phyloP scores from a whole-genome alignment of 257 asterid species.

The Solanum pinnatisectum region DNA sequence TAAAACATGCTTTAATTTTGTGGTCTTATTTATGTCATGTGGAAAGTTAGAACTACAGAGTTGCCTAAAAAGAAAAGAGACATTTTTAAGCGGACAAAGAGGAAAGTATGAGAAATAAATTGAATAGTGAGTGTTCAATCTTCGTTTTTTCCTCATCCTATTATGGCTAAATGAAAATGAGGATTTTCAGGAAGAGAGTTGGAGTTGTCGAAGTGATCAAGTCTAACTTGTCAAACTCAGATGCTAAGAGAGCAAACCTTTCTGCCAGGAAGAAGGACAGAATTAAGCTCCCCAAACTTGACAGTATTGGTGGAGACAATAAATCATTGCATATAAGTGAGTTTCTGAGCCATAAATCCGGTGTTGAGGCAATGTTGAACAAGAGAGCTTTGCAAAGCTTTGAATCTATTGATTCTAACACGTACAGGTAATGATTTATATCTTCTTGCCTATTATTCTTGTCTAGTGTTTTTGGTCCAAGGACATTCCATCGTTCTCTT shows the following conservation, averaged over 20 bases:
- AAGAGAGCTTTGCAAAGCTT: constrained; percentile 59
- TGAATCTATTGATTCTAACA: constrained; percentile 58
- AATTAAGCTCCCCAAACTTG: constrained; percentile 43
- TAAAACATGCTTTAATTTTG: neutral
- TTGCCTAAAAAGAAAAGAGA: neutral
- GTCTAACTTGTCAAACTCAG: constrained; percentile 38
- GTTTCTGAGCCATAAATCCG: constrained; percentile 68
- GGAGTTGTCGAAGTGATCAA: constrained; percentile 22
- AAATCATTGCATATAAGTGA: constrained; percentile 35
- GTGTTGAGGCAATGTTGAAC: constrained; percentile 69
- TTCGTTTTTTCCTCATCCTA: neutral
- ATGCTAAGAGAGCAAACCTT: constrained; percentile 56
- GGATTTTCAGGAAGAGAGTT: constrained; percentile 31
- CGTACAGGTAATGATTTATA: constrained; percentile 42
- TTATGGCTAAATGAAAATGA: neutral
- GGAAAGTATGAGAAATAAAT: neutral
- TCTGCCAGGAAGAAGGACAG: constrained; percentile 65
- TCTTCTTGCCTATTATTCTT: neutral
- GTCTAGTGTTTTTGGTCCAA: neutral
- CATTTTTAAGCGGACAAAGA: neutral
- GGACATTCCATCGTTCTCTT: neutral
- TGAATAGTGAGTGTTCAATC: neutral
- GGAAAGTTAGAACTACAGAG: neutral
- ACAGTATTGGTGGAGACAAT: constrained; percentile 19
- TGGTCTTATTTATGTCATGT: neutral